Conservation (phyloP, 139 green algal species). For the Micromonas pusilla region DNA sequence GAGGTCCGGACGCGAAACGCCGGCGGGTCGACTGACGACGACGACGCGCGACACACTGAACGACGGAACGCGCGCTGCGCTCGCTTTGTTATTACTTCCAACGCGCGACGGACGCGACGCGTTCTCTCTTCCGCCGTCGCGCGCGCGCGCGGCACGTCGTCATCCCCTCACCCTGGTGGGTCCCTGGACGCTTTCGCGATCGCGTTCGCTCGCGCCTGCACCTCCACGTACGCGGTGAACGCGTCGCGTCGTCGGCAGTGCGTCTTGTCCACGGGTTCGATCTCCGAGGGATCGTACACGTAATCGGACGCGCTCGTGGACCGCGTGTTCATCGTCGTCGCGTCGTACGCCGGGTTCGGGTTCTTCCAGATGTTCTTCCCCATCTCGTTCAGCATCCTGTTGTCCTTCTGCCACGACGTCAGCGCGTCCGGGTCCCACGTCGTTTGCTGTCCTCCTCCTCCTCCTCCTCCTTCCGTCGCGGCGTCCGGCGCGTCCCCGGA, state of each 20-base stretch:
- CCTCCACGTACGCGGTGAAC: conserved; percentile 30
- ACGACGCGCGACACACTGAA: no score
- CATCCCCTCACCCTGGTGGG: no score
- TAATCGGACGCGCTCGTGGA: background rate
- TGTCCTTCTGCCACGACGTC: background rate
- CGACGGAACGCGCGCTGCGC: no score
- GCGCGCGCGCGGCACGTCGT: no score
- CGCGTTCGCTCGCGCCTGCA: background rate
- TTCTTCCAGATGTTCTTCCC: background rate
- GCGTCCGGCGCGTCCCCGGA: background rate
- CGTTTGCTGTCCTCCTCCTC: background rate
- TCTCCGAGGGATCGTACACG: background rate
- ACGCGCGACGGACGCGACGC: no score
- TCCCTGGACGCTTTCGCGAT: background rate
- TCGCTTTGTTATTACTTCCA: no score
- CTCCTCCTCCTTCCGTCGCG: background rate
- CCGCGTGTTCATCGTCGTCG: background rate
- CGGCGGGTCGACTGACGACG: no score
- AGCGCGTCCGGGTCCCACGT: background rate
- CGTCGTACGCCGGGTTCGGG: background rate
- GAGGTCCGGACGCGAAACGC: no score
- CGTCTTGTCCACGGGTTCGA: conserved; percentile 17
- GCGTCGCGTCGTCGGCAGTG: conserved; percentile 26
- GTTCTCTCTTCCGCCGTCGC: no score
- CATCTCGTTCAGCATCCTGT: background rate